Evolutionary conservation across 139 green algal species (phyloP).

Genomic region (Auxenochlorella pyrenoidosa): DNA sequence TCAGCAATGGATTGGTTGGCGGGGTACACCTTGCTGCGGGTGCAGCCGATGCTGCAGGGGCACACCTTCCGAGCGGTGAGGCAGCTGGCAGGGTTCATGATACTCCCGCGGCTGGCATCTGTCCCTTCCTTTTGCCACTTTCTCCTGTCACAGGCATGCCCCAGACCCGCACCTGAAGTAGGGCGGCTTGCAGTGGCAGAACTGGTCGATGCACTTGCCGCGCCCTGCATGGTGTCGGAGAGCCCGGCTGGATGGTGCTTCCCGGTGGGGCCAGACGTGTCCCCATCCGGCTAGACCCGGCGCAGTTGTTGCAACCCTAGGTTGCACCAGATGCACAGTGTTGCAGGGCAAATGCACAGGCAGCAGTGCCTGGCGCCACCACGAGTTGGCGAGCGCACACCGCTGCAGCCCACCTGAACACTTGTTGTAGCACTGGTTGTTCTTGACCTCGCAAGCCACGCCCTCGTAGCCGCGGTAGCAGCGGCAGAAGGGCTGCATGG

Average conservation of each 20-base stretch:
- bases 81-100: not conserved
- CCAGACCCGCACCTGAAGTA: conserved; percentile 3
- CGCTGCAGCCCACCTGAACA: not conserved
- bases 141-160: not conserved
- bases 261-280: too few species aligned
- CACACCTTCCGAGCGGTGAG: too few species aligned
- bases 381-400: not conserved
- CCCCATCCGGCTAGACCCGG: too few species aligned
- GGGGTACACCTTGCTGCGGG: conserved; percentile 2
- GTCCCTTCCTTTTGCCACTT: not conserved
- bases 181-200: not conserved
- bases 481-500: not conserved
- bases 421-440: not conserved
- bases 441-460: too few species aligned
- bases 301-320: too few species aligned
- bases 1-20: not conserved
- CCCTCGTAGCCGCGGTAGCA: not conserved
- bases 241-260: not conserved
- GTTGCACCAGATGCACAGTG: not conserved
- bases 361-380: not conserved
- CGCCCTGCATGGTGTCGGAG: not conserved
- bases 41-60: not conserved
- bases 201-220: not conserved
- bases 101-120: not conserved
- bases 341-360: not conserved